A percentile compares a stretch with the other conserved stretches of the same genome.
These are phyloP conservation scores for Ensete glaucum DNA, from an alignment of 176 grass and related monocot genomes.

Conservation along the genomic window DNA sequence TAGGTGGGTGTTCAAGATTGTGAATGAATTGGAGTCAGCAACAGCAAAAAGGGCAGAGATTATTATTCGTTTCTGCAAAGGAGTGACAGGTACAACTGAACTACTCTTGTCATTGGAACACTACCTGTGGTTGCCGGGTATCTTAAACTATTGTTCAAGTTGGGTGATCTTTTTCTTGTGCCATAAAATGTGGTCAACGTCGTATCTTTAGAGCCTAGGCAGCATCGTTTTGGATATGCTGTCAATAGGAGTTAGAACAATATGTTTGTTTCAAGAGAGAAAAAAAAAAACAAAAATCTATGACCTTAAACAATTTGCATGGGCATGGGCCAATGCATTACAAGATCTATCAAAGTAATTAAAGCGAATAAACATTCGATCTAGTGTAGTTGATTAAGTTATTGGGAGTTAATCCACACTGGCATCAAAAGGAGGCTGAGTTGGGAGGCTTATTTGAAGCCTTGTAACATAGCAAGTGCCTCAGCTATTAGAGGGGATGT, in stretches of 20 bases:
- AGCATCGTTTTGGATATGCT: conserved; percentile 90
- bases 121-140: not conserved
- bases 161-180: not conserved
- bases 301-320: conserved; percentile 38
- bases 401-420: too few relatives aligned
- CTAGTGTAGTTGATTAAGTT: too few relatives aligned
- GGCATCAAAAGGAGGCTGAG: too few relatives aligned
- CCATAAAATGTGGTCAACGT: not conserved
- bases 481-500: too few relatives aligned
- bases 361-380: too few relatives aligned
- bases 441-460: too few relatives aligned
- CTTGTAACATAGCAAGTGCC: too few relatives aligned
- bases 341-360: conserved; percentile 16
- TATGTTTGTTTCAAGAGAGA: conserved; percentile 38
- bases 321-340: conserved; percentile 86
- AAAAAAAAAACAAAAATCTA: conserved; percentile 43
- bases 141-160: conserved; percentile 12
- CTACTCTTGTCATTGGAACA: not conserved
- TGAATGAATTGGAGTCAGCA: conserved; percentile 81
- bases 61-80: conserved; percentile 91
- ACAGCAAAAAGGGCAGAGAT: conserved; percentile 86
- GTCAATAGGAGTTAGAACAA: conserved; percentile 57
- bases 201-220: conserved; percentile 7
- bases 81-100: conserved; percentile 59
- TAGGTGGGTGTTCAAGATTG: conserved; percentile 87